Base-by-base conservation (phyloP, 768 basidiomycete genomes). In the Nevesoporus exiguus region DNA sequence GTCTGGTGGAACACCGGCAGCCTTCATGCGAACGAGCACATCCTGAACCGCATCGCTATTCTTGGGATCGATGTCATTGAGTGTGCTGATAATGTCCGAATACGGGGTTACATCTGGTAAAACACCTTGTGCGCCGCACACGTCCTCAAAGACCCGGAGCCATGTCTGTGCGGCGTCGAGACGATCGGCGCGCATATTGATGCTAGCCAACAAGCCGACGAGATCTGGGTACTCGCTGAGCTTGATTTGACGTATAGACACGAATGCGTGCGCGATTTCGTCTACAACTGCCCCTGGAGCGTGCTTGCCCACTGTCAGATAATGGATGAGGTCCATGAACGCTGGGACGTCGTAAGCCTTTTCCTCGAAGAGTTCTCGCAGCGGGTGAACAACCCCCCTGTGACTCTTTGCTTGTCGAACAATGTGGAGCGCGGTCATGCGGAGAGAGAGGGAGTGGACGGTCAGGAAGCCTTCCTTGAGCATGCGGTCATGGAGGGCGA, bases 401-500 rank as follows among this genome's bases (percentile, higher is more conserved):
- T 30, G 21, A 3, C 39, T 40, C 7, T 30, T 57, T 22, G 59
- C 50, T 14, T 33, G 27, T 1, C 51, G 52, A 19, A 63, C 44
- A 24, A 76, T 47, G 19, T 61, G 47, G 34, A 77, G 61, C 0
- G 74, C 73, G 13, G 73, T 51, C 60, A 83, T 73, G 47, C 72
- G 74, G 8, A 77, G 73, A 47, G 75, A 68, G 14, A 80, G 70
- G 14, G 71, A 50, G 7, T 68, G 54, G 14, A 74, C 61, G 1
- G 76, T 70, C 2, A 74, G 47, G 39, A 80, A 69, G 9, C 75
- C 74, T 17, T 74, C 71, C 1, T 67, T 61, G 19, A 63, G 55
- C 76, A 84, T 78, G 17, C 73, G 70, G 8, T 70, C 59, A 59
- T 79, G 75, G 11, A 82, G 64, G 3, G 63, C 54, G 17, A 72